Conservation (phyloP, 768 basidiomycete species). For the Cystofilobasidium bisporidii region DNA sequence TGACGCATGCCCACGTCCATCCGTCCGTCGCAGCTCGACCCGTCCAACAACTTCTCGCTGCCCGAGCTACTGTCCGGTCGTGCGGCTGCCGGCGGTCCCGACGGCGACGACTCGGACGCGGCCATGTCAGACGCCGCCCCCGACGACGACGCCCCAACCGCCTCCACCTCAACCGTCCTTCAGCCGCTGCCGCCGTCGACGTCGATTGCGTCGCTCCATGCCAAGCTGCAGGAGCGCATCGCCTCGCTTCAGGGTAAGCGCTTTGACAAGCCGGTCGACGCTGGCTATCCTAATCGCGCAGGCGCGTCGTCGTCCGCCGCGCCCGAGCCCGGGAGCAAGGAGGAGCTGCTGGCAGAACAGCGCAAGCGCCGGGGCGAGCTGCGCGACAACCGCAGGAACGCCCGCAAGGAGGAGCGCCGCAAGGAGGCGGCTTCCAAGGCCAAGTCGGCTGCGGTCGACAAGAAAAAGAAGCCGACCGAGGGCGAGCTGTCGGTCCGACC, state of each 20-base stretch:
- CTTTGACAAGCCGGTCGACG: slow-evolving; percentile 28
- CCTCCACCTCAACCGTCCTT: slow-evolving; percentile 26
- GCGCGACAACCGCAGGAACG: slow-evolving; percentile 73
- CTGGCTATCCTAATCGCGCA: slow-evolving; percentile 11
- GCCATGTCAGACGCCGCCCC: slow-evolving; percentile 39
- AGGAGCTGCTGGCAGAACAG: slow-evolving; percentile 73
- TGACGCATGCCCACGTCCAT: background rate
- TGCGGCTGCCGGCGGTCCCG: slow-evolving; percentile 34
- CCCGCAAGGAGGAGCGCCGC: slow-evolving; percentile 71
- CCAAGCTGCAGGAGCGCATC: slow-evolving; percentile 68
- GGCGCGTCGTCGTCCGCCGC: slow-evolving; percentile 30
- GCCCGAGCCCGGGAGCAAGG: slow-evolving; percentile 53
- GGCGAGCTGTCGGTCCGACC: slow-evolving; percentile 32
- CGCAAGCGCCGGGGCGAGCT: slow-evolving; percentile 65
- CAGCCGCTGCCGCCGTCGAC: slow-evolving; percentile 59
- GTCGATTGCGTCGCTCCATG: slow-evolving; percentile 56
- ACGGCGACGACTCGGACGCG: slow-evolving; percentile 39
- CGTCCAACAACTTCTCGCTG: slow-evolving; percentile 70
- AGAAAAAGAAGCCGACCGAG: slow-evolving; percentile 44
- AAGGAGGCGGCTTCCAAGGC: slow-evolving; percentile 47
- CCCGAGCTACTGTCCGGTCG: slow-evolving; percentile 63
- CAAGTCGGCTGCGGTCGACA: slow-evolving; percentile 40
- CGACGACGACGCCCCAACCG: slow-evolving; percentile 29
- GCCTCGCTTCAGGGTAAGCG: slow-evolving; percentile 51
- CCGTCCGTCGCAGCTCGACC: slow-evolving; percentile 61